Evolutionary conservation across 768 basidiomycete genomes (phyloP).

Genomic region (Lenzites betulinus): DNA sequence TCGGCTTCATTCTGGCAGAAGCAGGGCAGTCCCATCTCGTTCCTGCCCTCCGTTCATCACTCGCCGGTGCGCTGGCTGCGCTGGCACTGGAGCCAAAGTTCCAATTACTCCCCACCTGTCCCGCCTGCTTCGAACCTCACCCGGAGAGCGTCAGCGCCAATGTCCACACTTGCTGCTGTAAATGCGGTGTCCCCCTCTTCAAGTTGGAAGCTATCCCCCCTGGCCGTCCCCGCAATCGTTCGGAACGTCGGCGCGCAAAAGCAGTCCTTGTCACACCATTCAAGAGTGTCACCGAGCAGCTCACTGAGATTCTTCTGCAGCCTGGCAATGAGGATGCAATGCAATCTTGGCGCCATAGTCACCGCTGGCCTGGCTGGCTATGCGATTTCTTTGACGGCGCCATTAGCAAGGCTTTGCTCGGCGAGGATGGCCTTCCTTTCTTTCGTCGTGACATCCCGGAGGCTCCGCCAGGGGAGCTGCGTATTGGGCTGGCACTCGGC

Average conservation of each 20-base stretch:
- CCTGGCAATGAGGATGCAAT: constrained; percentile 32
- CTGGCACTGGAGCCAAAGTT: neutral
- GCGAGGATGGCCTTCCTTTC: constrained; percentile 31
- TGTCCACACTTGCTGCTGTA: neutral
- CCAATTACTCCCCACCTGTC: neutral
- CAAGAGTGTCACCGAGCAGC: constrained; percentile 22
- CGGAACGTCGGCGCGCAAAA: neutral
- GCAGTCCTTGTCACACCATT: constrained; percentile 9
- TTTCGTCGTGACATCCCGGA: constrained; percentile 25
- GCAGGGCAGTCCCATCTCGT: neutral
- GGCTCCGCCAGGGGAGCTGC: constrained; percentile 28
- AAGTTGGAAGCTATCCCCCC: neutral
- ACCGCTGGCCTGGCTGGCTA: constrained; percentile 16
- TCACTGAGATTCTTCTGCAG: constrained; percentile 9
- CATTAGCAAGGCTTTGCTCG: constrained; percentile 27
- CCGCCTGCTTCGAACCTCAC: neutral
- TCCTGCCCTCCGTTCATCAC: neutral
- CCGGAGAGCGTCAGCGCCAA: neutral
- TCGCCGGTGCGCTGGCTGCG: neutral
- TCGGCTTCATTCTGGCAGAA: constrained; percentile 1
- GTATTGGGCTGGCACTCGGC: constrained; percentile 32
- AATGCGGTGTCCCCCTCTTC: neutral
- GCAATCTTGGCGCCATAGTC: constrained; percentile 18
- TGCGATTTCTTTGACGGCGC: constrained; percentile 34
- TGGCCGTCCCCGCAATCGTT: neutral